These are phyloP conservation scores for Penicillium sp. DNA, from an alignment of 2,329 filamentous ascomycete genomes.

Conservation along the genomic window DNA sequence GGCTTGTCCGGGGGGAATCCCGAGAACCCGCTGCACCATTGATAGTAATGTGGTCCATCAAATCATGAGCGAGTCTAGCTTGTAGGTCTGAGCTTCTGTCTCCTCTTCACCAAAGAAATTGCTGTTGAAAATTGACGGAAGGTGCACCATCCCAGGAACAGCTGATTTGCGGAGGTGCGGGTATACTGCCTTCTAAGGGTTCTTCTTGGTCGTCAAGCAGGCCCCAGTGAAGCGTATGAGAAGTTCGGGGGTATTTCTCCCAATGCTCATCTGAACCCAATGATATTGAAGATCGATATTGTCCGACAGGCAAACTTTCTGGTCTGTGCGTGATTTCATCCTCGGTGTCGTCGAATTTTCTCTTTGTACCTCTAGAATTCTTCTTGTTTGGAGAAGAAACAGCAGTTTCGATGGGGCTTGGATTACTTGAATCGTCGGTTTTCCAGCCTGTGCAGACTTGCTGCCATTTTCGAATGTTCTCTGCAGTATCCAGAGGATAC, in stretches of 20 bases:
- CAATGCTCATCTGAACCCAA: too few species aligned
- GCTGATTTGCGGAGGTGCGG: constrained; percentile 6
- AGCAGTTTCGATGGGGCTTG: too few species aligned
- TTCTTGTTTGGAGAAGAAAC: background rate
- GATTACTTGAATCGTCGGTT: background rate
- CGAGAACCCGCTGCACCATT: background rate
- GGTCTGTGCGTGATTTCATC: too few species aligned
- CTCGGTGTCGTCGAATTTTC: background rate
- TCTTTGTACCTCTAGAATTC: background rate
- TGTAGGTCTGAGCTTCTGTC: background rate
- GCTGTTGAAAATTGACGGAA: constrained; percentile 31
- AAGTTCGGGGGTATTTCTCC: background rate
- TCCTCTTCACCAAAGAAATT: constrained; percentile 33
- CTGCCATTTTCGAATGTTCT: constrained; percentile 40
- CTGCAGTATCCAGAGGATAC: constrained; percentile 35
- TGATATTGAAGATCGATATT: background rate
- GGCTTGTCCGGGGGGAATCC: constrained; percentile 7
- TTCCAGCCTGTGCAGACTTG: constrained; percentile 22
- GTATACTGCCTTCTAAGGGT: background rate
- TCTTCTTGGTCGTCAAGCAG: background rate
- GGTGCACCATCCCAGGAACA: constrained; percentile 34
- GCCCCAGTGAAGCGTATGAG: background rate
- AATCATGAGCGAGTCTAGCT: background rate
- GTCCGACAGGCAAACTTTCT: background rate
- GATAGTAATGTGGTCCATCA: too few species aligned